A percentile compares a stretch with the other conserved stretches of the same genome.
Evolutionary conservation across 176 grass and related monocot genomes (phyloP).

Genomic region (Olyra latifolia): DNA sequence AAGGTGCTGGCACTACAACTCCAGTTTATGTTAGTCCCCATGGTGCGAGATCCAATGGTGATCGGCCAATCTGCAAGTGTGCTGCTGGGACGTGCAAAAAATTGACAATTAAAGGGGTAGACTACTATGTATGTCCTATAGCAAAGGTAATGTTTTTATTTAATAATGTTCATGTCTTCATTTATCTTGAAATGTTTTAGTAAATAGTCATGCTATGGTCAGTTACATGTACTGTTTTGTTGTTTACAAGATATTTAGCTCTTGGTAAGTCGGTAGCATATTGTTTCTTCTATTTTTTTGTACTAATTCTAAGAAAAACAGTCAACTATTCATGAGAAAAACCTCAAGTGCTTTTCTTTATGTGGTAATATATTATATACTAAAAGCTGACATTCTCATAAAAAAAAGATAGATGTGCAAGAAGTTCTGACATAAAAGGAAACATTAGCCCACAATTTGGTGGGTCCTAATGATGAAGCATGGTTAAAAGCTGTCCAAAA

Average conservation of each 20-base stretch:
- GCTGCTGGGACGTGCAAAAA: conserved; percentile 51
- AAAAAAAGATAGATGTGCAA: neutral
- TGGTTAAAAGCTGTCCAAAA: neutral
- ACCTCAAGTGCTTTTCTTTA: neutral
- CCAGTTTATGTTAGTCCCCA: conserved; percentile 29
- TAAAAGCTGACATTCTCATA: neutral
- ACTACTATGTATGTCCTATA: conserved; percentile 57
- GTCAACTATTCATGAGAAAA: neutral
- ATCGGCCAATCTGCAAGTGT: conserved; percentile 49
- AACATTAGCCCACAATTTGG: neutral
- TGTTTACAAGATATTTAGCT: conserved; percentile 26
- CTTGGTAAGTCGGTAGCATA: conserved; percentile 7
- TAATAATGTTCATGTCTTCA: neutral
- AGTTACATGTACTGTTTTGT: neutral
- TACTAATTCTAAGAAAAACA: neutral
- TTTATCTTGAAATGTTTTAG: conserved; percentile 3
- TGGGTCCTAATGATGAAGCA: neutral
- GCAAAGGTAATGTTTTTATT: conserved; percentile 51
- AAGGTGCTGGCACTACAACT: conserved; percentile 3
- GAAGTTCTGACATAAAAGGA: neutral
- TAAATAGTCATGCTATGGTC: neutral
- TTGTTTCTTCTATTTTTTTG: neutral
- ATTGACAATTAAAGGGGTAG: neutral
- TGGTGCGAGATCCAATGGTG: conserved; percentile 19
- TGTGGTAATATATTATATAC: neutral